A percentile compares a stretch with the other conserved stretches of the same genome.
These are phyloP conservation scores for Nymphaea colorata DNA, from an alignment of 164 flowering plant species.

Conservation along the genomic window DNA sequence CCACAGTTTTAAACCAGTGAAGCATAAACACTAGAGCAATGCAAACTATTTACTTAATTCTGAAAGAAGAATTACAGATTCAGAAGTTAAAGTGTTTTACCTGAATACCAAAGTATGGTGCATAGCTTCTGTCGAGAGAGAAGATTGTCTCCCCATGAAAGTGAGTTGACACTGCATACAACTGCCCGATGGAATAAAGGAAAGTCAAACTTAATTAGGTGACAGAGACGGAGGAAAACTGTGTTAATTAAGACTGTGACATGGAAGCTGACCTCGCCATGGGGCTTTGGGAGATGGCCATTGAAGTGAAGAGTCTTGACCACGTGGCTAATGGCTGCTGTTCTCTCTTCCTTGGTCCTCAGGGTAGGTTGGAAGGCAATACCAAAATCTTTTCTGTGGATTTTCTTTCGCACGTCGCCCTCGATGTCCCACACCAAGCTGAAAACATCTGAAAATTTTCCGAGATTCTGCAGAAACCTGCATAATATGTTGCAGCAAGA, in stretches of 20 bases:
- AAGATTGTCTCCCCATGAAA: neutral
- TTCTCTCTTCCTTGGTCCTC: conserved; percentile 1
- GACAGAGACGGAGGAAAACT: neutral
- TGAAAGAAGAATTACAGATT: neutral
- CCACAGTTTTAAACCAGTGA: neutral
- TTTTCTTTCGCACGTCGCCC: neutral
- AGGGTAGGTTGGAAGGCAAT: neutral
- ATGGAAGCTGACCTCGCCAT: neutral
- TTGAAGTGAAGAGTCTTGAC: neutral
- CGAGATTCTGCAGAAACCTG: conserved; percentile 1
- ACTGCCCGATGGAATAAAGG: neutral
- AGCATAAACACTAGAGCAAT: neutral
- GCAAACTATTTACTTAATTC: neutral
- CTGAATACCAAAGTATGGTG: conserved; percentile 1
- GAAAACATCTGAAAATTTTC: neutral
- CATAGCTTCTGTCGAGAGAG: conserved; percentile 1
- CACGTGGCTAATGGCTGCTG: neutral
- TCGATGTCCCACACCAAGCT: neutral
- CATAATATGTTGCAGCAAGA: neutral
- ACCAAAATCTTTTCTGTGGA: neutral
- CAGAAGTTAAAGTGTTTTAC: neutral
- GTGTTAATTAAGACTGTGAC: neutral
- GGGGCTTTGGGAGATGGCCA: conserved; percentile 1
- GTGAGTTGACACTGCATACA: conserved; percentile 1
- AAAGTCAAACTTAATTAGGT: neutral